Evolutionary conservation across 2,329 filamentous ascomycete species (phyloP).

Genomic region (Pseudopithomyces chartarum): DNA sequence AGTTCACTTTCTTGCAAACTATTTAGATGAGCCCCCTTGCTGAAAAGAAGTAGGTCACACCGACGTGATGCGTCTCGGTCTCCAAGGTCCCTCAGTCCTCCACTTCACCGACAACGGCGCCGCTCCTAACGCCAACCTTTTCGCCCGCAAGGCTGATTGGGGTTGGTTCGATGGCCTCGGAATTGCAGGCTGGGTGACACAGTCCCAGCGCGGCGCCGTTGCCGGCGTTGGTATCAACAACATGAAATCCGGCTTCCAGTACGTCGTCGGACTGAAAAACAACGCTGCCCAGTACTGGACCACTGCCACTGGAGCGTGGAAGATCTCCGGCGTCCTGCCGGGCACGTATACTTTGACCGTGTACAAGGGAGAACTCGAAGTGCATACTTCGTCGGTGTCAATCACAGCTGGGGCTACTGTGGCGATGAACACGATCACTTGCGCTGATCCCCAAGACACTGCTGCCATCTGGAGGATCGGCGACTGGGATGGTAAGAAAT

Average conservation of each 20-base stretch:
- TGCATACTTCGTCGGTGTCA: constrained; percentile 38
- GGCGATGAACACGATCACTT: constrained; percentile 56
- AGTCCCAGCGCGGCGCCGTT: constrained; percentile 22
- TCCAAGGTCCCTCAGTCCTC: constrained; percentile 49
- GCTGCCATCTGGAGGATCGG: constrained; percentile 64
- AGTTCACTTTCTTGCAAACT: neutral
- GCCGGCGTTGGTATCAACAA: constrained; percentile 39
- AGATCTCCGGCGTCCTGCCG: constrained; percentile 65
- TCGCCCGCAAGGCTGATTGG: constrained; percentile 29
- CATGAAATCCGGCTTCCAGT: constrained; percentile 47
- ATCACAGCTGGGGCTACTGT: constrained; percentile 55
- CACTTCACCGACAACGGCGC: constrained; percentile 47
- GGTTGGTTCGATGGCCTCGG: constrained; percentile 27
- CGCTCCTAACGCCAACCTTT: constrained; percentile 40
- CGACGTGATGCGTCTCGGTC: constrained; percentile 48
- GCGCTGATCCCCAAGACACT: constrained; percentile 53
- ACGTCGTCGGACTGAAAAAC: constrained; percentile 47
- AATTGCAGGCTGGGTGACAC: constrained; percentile 28
- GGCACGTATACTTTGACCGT: constrained; percentile 68
- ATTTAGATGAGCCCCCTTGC: neutral
- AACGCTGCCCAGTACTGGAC: constrained; percentile 47
- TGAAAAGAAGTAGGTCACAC: constrained; percentile 34
- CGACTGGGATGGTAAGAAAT: constrained; percentile 61
- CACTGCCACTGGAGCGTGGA: constrained; percentile 51
- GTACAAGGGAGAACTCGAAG: constrained; percentile 54